Conservation (phyloP, 2,329 filamentous ascomycete genomes). For the Drechslerella dactyloides region DNA sequence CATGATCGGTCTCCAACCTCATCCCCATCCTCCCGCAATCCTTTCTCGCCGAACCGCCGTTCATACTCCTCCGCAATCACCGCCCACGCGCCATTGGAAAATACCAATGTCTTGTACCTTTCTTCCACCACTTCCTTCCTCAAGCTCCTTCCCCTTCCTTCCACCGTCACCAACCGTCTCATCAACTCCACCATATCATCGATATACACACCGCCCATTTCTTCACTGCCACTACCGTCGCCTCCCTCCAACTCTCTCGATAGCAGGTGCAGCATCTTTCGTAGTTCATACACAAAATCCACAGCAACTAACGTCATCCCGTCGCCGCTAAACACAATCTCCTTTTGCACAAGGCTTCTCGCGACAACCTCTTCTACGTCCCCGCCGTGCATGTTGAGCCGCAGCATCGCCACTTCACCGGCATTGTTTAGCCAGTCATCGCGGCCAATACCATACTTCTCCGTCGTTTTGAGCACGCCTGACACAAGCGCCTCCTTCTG, state of each 20-base stretch:
- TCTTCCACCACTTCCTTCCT: slow-evolving; percentile 31
- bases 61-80: slow-evolving; percentile 43
- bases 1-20: slow-evolving; percentile 17
- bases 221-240: slow-evolving; percentile 1
- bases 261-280: slow-evolving; percentile 62
- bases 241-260: slow-evolving; percentile 26
- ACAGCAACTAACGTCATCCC: slow-evolving; percentile 68
- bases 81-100: slow-evolving; percentile 47
- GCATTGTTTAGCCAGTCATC: slow-evolving; percentile 45
- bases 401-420: slow-evolving; percentile 23
- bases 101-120: slow-evolving; percentile 38
- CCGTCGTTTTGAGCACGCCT: slow-evolving; percentile 10
- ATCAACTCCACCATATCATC: slow-evolving; percentile 47
- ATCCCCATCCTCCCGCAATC: slow-evolving; percentile 33
- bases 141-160: slow-evolving; percentile 38
- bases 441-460: slow-evolving; percentile 36
- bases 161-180: slow-evolving; percentile 43
- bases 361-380: slow-evolving; percentile 62
- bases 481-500: slow-evolving; percentile 34
- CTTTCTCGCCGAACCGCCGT: slow-evolving; percentile 44
- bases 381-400: slow-evolving; percentile 8
- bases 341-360: slow-evolving; percentile 67
- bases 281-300: slow-evolving; percentile 70
- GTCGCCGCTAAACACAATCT: slow-evolving; percentile 67
- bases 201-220: slow-evolving; percentile 22